These are phyloP conservation scores for Hibiscus tridactylites DNA, from an alignment of 345 rosid genomes.

Conservation along the genomic window DNA sequence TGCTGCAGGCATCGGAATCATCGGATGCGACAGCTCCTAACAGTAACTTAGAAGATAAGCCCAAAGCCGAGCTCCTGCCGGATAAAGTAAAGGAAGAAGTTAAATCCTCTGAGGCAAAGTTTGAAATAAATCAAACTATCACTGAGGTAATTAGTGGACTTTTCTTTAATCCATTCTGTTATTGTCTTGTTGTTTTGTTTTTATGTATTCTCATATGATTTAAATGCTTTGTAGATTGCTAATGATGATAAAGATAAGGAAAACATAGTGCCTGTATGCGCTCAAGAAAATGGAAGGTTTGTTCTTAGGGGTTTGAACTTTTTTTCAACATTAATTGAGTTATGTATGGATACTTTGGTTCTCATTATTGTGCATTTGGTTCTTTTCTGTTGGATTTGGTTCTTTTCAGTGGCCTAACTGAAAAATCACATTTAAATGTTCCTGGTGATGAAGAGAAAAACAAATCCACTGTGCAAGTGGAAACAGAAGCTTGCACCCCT, in stretches of 20 bases:
- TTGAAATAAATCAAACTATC: conserved; percentile 9
- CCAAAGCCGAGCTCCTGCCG: conserved; percentile 9
- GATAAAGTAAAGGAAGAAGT: conserved; percentile 15
- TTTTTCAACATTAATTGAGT: background rate
- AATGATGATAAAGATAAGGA: conserved; percentile 13
- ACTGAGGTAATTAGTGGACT: conserved; percentile 19
- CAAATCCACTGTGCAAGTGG: conserved; percentile 20
- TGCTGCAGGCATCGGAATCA: conserved; percentile 34
- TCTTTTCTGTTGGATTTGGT: conserved; percentile 8
- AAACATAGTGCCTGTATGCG: conserved; percentile 4
- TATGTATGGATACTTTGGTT: background rate
- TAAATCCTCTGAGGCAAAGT: conserved; percentile 5
- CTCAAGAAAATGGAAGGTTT: conserved; percentile 41
- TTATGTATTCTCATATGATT: conserved; percentile 12
- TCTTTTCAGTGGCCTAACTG: conserved; percentile 3
- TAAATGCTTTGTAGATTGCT: conserved; percentile 21
- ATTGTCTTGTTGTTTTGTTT: background rate
- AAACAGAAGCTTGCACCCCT: conserved; percentile 45
- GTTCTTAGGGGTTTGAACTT: background rate
- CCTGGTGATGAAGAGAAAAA: conserved; percentile 28
- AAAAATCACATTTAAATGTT: conserved; percentile 11
- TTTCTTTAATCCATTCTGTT: background rate
- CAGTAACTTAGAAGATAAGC: conserved; percentile 11
- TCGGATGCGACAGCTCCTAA: conserved; percentile 18
- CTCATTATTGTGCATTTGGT: conserved; percentile 3